Conservation (phyloP, 2,329 filamentous ascomycete genomes). For the Alternaria arborescens region DNA sequence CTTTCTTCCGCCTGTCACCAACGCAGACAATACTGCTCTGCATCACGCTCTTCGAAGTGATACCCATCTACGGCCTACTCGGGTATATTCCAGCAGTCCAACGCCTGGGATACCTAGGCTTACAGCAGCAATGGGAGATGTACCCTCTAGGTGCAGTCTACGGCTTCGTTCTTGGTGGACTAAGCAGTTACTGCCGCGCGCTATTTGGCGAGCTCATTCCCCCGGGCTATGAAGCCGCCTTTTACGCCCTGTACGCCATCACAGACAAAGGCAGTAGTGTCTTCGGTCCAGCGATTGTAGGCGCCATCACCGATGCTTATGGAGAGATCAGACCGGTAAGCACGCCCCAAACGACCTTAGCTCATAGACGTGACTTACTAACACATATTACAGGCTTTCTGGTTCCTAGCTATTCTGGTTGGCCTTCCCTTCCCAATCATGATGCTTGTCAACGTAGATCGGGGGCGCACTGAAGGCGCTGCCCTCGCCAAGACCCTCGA, state of each 20-base stretch:
- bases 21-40: constrained; percentile 92
- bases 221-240: constrained; percentile 91
- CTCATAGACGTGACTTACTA: not conserved
- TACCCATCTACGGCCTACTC: constrained; percentile 88
- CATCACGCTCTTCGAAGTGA: constrained; percentile 88
- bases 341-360: not conserved
- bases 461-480: constrained; percentile 55
- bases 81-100: constrained; percentile 85
- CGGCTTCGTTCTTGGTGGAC: constrained; percentile 90
- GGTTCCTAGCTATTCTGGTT: constrained; percentile 87
- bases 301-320: constrained; percentile 81
- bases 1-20: constrained; percentile 72
- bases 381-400: constrained; percentile 69
- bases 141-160: constrained; percentile 90
- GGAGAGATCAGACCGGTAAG: constrained; percentile 59
- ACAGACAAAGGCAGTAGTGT: constrained; percentile 96
- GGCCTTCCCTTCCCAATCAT: constrained; percentile 85
- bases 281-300: constrained; percentile 94
- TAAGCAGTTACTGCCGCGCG: constrained; percentile 90
- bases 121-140: constrained; percentile 98
- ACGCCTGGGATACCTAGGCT: constrained; percentile 76
- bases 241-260: constrained; percentile 96
- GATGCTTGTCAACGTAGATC: constrained; percentile 82
- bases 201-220: constrained; percentile 94
- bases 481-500: constrained; percentile 52